A percentile compares a stretch with the other conserved stretches of the same genome.
Evolutionary conservation across 768 basidiomycete species (phyloP).

Genomic region (Boletus eberwhitei): DNA sequence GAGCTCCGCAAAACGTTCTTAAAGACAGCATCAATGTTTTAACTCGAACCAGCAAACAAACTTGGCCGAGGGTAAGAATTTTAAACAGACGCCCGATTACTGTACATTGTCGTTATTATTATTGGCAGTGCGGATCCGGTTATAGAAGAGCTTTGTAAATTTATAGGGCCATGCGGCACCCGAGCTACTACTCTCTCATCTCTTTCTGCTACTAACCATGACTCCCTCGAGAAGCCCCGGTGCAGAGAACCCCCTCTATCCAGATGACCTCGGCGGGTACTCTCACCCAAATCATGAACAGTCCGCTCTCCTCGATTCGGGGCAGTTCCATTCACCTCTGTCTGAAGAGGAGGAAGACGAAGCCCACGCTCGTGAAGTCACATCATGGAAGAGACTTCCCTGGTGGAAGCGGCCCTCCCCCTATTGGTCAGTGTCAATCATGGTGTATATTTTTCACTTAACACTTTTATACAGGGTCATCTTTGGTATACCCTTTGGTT

Average conservation of each 20-base stretch:
- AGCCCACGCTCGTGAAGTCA: slow-evolving; percentile 27
- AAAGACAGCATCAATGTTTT: not conserved
- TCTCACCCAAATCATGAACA: slow-evolving; percentile 40
- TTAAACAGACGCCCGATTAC: not conserved
- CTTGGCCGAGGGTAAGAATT: too few relatives aligned
- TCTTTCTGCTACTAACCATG: slow-evolving; percentile 14
- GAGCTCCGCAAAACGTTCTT: not conserved
- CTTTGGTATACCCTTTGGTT: slow-evolving; percentile 47
- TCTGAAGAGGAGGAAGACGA: slow-evolving; percentile 25
- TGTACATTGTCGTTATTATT: not conserved
- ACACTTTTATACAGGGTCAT: slow-evolving; percentile 44
- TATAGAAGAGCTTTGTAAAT: not conserved
- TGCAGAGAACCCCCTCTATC: slow-evolving; percentile 36
- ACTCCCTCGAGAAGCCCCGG: slow-evolving; percentile 2
- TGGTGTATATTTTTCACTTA: not conserved
- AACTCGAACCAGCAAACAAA: not conserved
- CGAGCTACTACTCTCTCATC: too few relatives aligned
- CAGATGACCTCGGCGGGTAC: slow-evolving; percentile 44
- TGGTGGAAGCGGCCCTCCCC: slow-evolving; percentile 80
- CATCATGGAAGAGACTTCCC: slow-evolving; percentile 38
- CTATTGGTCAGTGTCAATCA: slow-evolving; percentile 53
- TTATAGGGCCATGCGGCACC: not conserved
- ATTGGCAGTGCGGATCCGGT: not conserved
- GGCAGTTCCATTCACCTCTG: slow-evolving; percentile 7
- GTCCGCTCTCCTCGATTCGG: slow-evolving; percentile 28